Conservation (phyloP, 805 yeast genomes). For the Metschnikowia aberdeeniae region DNA sequence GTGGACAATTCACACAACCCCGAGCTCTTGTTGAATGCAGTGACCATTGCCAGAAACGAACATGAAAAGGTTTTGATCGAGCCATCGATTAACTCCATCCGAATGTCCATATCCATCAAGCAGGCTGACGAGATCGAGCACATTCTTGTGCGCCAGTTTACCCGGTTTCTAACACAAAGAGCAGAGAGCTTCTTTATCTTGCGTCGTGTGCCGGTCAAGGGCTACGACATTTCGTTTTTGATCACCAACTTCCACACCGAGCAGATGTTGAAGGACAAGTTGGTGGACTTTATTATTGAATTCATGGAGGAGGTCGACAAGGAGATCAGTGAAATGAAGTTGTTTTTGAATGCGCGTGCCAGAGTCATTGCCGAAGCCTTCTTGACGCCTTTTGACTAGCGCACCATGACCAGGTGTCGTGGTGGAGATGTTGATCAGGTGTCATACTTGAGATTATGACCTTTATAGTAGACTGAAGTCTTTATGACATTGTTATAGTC, state of each 20-base stretch:
- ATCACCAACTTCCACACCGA: slow-evolving; percentile 94
- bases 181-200: slow-evolving; percentile 92
- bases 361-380: slow-evolving; percentile 97
- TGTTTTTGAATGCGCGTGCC: slow-evolving; percentile 94
- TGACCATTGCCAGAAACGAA: slow-evolving; percentile 88
- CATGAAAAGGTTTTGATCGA: slow-evolving; percentile 90
- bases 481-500: too few species aligned
- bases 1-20: slow-evolving; percentile 66
- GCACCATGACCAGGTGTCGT: slow-evolving; percentile 1
- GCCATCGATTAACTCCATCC: slow-evolving; percentile 86
- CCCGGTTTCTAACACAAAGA: slow-evolving; percentile 88
- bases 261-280: slow-evolving; percentile 89
- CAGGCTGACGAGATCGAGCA: slow-evolving; percentile 97
- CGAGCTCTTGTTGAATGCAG: slow-evolving; percentile 82
- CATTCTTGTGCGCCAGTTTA: slow-evolving; percentile 89
- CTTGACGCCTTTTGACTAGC: slow-evolving; percentile 77
- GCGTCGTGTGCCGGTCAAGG: slow-evolving; percentile 85
- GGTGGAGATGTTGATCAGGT: background rate
- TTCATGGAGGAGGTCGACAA: slow-evolving; percentile 99
- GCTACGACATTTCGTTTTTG: slow-evolving; percentile 89
- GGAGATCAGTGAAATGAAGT: slow-evolving; percentile 97
- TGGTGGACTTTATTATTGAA: slow-evolving; percentile 94
- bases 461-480: too few species aligned
- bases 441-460: too few species aligned
- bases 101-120: slow-evolving; percentile 88